phyloP scores from a whole-genome alignment of 805 yeast genomes.

The Pichia gijzeniarum region DNA sequence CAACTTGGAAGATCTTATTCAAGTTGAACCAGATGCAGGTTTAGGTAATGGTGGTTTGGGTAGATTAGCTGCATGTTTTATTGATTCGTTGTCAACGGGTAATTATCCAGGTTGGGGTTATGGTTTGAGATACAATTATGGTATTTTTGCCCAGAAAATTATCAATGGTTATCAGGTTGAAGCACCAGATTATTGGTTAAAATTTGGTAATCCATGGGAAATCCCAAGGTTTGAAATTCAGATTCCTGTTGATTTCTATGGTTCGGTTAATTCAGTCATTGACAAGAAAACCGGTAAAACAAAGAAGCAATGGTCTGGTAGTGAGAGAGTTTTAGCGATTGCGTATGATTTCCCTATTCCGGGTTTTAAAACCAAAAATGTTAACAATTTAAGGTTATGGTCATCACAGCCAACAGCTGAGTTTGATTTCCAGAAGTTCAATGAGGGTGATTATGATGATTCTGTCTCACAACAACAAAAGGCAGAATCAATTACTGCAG shows the following conservation, averaged over 20 bases:
- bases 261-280: slow-evolving; percentile 55
- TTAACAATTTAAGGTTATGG: slow-evolving; percentile 89
- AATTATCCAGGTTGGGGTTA: slow-evolving; percentile 96
- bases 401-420: slow-evolving; percentile 83
- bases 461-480: slow-evolving; percentile 80
- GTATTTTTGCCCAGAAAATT: slow-evolving; percentile 85
- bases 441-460: slow-evolving; percentile 81
- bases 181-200: slow-evolving; percentile 91
- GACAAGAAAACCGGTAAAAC: slow-evolving; percentile 49
- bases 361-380: slow-evolving; percentile 75
- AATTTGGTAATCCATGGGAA: slow-evolving; percentile 90
- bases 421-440: slow-evolving; percentile 86
- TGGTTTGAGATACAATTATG: slow-evolving; percentile 88
- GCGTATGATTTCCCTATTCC: slow-evolving; percentile 93
- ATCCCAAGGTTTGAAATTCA: slow-evolving; percentile 80
- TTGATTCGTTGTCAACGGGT: slow-evolving; percentile 80
- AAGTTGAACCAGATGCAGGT: slow-evolving; percentile 90
- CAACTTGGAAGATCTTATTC: slow-evolving; percentile 76
- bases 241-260: slow-evolving; percentile 87
- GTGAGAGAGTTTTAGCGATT: slow-evolving; percentile 82
- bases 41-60: slow-evolving; percentile 95
- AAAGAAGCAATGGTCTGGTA: slow-evolving; percentile 74
- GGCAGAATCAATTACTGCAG: slow-evolving; percentile 91
- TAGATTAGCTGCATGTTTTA: slow-evolving; percentile 88
- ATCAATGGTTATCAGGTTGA: slow-evolving; percentile 92